These are phyloP conservation scores for Wakefieldia striispora DNA, from an alignment of 768 basidiomycete genomes.

Conservation along the genomic window DNA sequence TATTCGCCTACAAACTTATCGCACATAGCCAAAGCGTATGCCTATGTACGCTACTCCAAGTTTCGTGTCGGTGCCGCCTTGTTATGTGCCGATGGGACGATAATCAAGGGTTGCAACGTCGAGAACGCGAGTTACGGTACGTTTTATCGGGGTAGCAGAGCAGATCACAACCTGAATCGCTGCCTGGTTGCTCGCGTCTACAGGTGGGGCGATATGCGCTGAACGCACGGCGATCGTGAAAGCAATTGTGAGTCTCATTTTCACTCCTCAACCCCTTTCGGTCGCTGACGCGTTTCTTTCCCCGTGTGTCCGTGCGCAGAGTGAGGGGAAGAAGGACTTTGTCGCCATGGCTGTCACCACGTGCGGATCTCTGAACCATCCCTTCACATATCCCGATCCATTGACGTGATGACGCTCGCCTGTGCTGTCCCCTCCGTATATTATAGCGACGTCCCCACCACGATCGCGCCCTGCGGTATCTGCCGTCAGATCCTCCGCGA, in stretches of 20 bases:
- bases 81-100: conserved; percentile 60
- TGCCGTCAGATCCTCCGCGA: conserved; percentile 91
- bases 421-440: neutral
- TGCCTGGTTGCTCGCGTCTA: too few relatives aligned
- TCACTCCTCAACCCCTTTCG: neutral
- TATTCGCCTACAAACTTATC: neutral
- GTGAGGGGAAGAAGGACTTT: conserved; percentile 73
- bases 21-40: conserved; percentile 56
- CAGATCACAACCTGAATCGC: neutral
- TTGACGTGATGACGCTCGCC: too few relatives aligned
- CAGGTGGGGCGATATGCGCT: conserved; percentile 86
- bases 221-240: conserved; percentile 96
- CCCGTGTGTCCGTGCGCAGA: conserved; percentile 43
- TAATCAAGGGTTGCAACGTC: conserved; percentile 86
- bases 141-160: conserved; percentile 7
- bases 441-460: conserved; percentile 60
- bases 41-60: conserved; percentile 85
- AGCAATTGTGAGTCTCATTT: conserved; percentile 62
- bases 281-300: neutral
- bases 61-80: conserved; percentile 93
- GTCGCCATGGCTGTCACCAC: conserved; percentile 76
- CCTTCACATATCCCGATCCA: neutral
- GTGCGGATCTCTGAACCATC: conserved; percentile 40
- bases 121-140: conserved; percentile 95
- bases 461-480: conserved; percentile 87